Evolutionary conservation across 2,329 filamentous ascomycete species (phyloP).

Genomic region (Rhexocercosporidium sp.): DNA sequence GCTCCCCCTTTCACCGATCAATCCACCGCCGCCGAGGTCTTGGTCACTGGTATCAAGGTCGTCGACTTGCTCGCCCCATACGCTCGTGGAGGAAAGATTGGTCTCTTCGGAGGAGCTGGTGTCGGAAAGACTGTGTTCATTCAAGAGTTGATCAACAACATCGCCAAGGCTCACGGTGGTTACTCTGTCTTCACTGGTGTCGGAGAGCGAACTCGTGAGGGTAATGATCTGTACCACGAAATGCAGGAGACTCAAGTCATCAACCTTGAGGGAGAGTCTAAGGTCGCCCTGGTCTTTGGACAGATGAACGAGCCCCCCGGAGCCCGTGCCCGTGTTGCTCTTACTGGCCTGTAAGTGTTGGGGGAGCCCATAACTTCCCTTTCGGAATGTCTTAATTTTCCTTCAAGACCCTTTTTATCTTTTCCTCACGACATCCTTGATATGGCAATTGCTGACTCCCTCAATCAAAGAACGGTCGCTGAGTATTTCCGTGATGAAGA

Average conservation of each 20-base stretch:
- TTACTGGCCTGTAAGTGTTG: conserved; percentile 69
- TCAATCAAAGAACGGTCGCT: conserved; percentile 59
- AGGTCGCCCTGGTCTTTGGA: conserved; percentile 99
- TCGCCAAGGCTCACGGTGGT: conserved; percentile 99
- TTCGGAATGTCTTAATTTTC: neutral
- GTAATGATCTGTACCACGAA: conserved; percentile 99
- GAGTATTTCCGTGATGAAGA: conserved; percentile 81
- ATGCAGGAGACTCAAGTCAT: conserved; percentile 99
- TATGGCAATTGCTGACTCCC: neutral
- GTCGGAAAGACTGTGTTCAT: conserved; percentile 99
- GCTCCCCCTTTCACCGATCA: conserved; percentile 92
- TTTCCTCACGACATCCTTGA: neutral
- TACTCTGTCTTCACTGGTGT: conserved; percentile 99
- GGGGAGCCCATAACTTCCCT: neutral
- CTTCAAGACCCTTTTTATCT: neutral
- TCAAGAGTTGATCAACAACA: conserved; percentile 99
- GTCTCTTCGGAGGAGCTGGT: conserved; percentile 99
- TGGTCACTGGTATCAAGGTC: conserved; percentile 99
- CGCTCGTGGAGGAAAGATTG: conserved; percentile 99
- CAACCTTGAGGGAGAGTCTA: conserved; percentile 98
- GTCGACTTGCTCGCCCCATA: conserved; percentile 98
- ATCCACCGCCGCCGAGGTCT: conserved; percentile 93
- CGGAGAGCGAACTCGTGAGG: conserved; percentile 99
- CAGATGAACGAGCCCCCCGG: conserved; percentile 99
- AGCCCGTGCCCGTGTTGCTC: conserved; percentile 98